Conservation (phyloP, 1,284 basidiomycete genomes). For the Ustilago tritici region DNA sequence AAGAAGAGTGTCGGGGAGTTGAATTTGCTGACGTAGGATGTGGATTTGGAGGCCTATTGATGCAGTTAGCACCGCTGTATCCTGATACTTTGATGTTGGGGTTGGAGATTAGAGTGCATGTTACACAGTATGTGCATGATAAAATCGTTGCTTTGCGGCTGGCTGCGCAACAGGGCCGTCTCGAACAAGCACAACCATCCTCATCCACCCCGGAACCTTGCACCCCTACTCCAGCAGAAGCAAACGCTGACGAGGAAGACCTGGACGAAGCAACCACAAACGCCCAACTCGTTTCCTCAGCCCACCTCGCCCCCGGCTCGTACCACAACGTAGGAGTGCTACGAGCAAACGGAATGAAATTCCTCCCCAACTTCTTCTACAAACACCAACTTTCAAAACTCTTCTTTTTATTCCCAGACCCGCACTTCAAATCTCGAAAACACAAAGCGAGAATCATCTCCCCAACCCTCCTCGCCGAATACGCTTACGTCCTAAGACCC, state of each 20-base stretch:
- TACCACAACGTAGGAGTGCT: slow-evolving; percentile 95
- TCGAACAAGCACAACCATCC: slow-evolving; percentile 21
- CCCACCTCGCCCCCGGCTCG: slow-evolving; percentile 70
- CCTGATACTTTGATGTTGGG: slow-evolving; percentile 95
- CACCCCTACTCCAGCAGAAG: neutral
- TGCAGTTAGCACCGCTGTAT: slow-evolving; percentile 88
- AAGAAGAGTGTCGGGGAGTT: slow-evolving; percentile 73
- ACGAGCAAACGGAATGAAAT: slow-evolving; percentile 98
- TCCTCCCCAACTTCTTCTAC: slow-evolving; percentile 94
- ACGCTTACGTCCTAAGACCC: slow-evolving; percentile 89
- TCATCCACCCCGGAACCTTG: neutral
- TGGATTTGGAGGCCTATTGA: slow-evolving; percentile 94
- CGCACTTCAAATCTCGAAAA: slow-evolving; percentile 97
- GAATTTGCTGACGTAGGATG: slow-evolving; percentile 98
- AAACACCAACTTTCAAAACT: slow-evolving; percentile 84
- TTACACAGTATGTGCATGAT: slow-evolving; percentile 95
- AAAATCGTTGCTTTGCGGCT: slow-evolving; percentile 87
- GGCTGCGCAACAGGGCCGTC: slow-evolving; percentile 66
- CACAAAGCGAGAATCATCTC: slow-evolving; percentile 97
- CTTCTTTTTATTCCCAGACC: slow-evolving; percentile 99
- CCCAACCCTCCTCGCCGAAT: slow-evolving; percentile 88
- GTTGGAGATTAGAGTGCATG: slow-evolving; percentile 96
- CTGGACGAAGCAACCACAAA: slow-evolving; percentile 51
- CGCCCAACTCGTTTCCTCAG: slow-evolving; percentile 28
- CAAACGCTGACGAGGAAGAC: slow-evolving; percentile 58